phyloP scores from a whole-genome alignment of 1,284 basidiomycete species.

The Melampsora larici-populina region DNA sequence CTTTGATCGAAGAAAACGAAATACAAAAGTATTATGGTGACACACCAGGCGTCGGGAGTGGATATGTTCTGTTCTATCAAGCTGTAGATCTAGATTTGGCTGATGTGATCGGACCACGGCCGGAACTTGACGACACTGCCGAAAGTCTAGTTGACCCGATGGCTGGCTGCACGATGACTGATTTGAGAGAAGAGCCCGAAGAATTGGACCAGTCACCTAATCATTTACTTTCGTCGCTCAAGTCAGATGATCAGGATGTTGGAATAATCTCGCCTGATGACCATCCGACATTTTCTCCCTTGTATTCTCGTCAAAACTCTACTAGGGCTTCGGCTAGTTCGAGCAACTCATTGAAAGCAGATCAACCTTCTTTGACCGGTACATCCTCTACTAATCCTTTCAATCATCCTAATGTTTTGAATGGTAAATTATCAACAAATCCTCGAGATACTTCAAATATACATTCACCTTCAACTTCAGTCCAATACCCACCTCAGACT shows the following conservation, averaged over 20 bases:
- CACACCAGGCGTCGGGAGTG: conserved; percentile 71
- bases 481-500: neutral
- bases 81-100: conserved; percentile 64
- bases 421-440: too few species aligned
- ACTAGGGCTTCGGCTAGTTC: neutral
- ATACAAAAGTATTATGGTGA: conserved; percentile 94
- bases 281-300: neutral
- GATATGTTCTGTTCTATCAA: conserved; percentile 97
- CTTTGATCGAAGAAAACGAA: conserved; percentile 78
- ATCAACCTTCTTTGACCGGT: neutral
- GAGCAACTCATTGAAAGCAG: neutral
- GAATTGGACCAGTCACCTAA: neutral
- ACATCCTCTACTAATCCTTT: neutral
- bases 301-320: neutral
- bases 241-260: neutral
- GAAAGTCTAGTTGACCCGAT: neutral
- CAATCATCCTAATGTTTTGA: neutral
- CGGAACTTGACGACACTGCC: neutral
- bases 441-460: neutral
- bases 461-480: neutral
- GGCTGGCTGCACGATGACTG: neutral
- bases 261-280: neutral
- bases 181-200: neutral
- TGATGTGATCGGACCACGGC: conserved; percentile 23
- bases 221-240: neutral